Percentiles rank a stretch among this genome's conserved stretches.
phyloP scores from a whole-genome alignment of 257 asterid genomes.

The Lantana camara region DNA sequence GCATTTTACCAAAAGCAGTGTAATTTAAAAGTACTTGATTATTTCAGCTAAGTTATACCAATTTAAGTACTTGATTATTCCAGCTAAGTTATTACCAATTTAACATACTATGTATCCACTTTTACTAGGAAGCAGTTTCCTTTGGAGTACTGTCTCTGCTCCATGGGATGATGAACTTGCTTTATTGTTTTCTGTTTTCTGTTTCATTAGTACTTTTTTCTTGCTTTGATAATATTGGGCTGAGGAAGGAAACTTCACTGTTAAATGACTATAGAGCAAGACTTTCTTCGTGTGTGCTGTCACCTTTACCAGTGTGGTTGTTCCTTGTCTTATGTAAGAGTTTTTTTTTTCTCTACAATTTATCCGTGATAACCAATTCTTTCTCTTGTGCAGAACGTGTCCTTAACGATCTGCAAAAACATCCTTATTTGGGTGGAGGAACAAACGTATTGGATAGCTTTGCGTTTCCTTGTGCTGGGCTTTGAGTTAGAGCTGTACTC shows the following conservation, averaged over 20 bases:
- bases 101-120: background rate
- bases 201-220: too few species aligned
- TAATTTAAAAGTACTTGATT: background rate
- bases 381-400: slow-evolving; percentile 49
- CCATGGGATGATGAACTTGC: too few species aligned
- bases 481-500: slow-evolving; percentile 91
- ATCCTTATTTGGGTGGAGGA: slow-evolving; percentile 93
- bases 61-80: background rate
- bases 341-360: slow-evolving; percentile 14
- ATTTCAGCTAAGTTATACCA: background rate
- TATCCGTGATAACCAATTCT: slow-evolving; percentile 18
- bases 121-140: background rate
- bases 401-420: slow-evolving; percentile 71
- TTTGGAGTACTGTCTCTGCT: too few species aligned
- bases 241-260: background rate
- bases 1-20: background rate
- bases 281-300: too few species aligned
- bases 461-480: slow-evolving; percentile 87
- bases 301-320: background rate
- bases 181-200: background rate
- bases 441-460: slow-evolving; percentile 96
- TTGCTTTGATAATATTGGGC: background rate
- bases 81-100: background rate
- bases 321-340: too few species aligned
- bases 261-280: too few species aligned